A percentile compares a stretch with the other conserved stretches of the same genome.
phyloP scores from a whole-genome alignment of 2,329 filamentous ascomycete genomes.

The Trichoderma endophyticum region DNA sequence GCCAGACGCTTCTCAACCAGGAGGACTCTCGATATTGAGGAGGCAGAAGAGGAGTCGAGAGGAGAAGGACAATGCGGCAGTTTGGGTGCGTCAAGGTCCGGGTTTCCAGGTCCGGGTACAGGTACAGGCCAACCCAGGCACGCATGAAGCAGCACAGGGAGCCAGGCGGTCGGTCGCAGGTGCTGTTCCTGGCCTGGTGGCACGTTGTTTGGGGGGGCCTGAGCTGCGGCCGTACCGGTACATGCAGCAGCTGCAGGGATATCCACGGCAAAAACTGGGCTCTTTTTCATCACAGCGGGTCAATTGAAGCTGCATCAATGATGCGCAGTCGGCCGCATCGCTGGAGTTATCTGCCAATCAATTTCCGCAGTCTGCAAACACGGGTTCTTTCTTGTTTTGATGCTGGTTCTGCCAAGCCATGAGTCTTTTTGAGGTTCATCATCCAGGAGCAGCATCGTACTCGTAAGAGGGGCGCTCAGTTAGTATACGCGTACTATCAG shows the following conservation, averaged over 20 bases:
- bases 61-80: conserved; percentile 5
- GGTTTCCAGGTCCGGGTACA: background rate
- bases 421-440: background rate
- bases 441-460: background rate
- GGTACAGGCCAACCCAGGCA: background rate
- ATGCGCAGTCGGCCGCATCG: background rate
- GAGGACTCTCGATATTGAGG: background rate
- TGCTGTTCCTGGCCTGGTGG: background rate
- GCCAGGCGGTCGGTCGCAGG: background rate
- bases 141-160: background rate
- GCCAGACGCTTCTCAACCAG: conserved; percentile 6
- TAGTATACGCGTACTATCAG: background rate
- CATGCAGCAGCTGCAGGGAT: background rate
- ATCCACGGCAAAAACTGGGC: background rate
- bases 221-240: background rate
- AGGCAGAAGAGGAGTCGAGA: conserved; percentile 1
- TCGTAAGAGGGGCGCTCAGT: background rate
- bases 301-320: background rate
- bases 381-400: background rate
- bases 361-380: background rate
- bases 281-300: background rate
- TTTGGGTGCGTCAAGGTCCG: background rate
- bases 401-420: background rate
- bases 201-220: background rate
- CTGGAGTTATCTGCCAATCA: conserved; percentile 1